Evolutionary conservation across 257 asterid species (phyloP).

Genomic region (Petrea volubilis): DNA sequence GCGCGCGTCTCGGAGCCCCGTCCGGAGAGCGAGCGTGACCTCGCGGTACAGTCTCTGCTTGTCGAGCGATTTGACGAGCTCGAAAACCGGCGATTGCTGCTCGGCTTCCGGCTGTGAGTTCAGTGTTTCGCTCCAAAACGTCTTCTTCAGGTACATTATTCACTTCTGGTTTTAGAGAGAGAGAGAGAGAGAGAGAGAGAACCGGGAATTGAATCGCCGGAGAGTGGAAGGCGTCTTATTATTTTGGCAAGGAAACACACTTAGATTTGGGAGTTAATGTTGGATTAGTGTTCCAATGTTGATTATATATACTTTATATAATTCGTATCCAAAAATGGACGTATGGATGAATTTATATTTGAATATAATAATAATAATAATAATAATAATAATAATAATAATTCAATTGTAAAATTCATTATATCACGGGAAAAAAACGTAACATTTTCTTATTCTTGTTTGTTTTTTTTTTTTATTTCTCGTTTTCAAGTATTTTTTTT

Average conservation of each 20-base stretch:
- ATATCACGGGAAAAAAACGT: too few species aligned
- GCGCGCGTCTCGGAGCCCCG: slow-evolving; percentile 79
- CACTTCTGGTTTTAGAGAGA: background rate
- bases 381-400: too few species aligned
- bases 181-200: background rate
- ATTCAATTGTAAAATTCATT: too few species aligned
- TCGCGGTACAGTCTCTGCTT: slow-evolving; percentile 77
- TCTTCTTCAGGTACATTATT: slow-evolving; percentile 72
- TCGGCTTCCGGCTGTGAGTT: slow-evolving; percentile 42
- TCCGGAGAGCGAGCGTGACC: slow-evolving; percentile 86
- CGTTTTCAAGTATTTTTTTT: too few species aligned
- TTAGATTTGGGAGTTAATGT: background rate
- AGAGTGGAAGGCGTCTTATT: background rate
- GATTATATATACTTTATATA: too few species aligned
- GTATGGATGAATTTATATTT: too few species aligned
- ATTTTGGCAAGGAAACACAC: background rate
- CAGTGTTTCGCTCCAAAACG: slow-evolving; percentile 77
- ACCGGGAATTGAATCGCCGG: background rate
- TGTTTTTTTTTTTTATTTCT: too few species aligned
- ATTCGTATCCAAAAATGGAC: too few species aligned
- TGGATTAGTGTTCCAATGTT: background rate
- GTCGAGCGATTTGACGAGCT: slow-evolving; percentile 79
- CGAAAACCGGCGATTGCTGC: slow-evolving; percentile 61
- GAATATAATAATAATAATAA: too few species aligned
- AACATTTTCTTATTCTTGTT: too few species aligned